phyloP scores from a whole-genome alignment of 2,329 filamentous ascomycete genomes.

The Simplicillium sp. region DNA sequence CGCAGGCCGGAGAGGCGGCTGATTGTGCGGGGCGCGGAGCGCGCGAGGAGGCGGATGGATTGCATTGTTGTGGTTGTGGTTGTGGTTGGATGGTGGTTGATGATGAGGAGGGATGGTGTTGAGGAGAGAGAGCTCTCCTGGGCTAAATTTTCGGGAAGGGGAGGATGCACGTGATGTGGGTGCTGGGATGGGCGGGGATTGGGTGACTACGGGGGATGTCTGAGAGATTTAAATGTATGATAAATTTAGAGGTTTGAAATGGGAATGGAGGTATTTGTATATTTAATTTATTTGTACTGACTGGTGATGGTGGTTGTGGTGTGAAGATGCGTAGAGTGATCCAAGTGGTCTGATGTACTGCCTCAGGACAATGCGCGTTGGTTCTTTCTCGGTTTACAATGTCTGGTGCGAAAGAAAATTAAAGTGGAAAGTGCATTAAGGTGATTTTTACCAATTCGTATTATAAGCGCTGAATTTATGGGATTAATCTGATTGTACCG shows the following conservation, averaged over 20 bases:
- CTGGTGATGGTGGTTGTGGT: too few species aligned
- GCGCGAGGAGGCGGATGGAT: constrained; percentile 55
- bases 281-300: neutral
- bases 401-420: too few species aligned
- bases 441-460: too few species aligned
- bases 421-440: too few species aligned
- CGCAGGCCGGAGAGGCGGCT: constrained; percentile 40
- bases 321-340: too few species aligned
- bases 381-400: too few species aligned
- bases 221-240: neutral
- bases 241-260: neutral
- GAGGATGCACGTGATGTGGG: too few species aligned
- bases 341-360: too few species aligned
- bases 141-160: neutral
- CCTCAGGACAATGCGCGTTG: too few species aligned
- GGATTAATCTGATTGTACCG: too few species aligned
- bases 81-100: constrained; percentile 6
- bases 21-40: constrained; percentile 56
- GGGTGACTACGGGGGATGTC: neutral
- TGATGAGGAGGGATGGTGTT: constrained; percentile 8
- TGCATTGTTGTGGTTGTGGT: constrained; percentile 45
- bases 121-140: neutral
- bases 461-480: too few species aligned
- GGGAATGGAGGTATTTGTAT: neutral
- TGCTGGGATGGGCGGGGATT: too few species aligned